These are phyloP conservation scores for Blumeria hordei DNA, from an alignment of 2,329 filamentous ascomycete species.

Conservation along the genomic window DNA sequence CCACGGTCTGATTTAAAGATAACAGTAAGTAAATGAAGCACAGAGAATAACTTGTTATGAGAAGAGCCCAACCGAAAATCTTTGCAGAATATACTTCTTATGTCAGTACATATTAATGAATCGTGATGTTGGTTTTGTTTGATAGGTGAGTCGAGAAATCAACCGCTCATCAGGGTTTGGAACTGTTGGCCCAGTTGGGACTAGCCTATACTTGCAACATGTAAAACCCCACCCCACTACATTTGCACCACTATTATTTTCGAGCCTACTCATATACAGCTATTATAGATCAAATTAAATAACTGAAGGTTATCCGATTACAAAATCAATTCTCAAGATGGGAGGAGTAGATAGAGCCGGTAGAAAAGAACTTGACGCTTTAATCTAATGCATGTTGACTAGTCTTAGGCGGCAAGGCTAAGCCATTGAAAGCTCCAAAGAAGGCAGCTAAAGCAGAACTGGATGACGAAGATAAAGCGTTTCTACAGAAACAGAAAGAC, in stretches of 20 bases:
- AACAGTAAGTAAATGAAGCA: conserved; percentile 17
- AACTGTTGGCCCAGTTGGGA: too few relatives aligned
- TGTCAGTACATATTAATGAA: neutral
- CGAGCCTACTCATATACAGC: too few relatives aligned
- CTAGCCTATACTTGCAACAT: too few relatives aligned
- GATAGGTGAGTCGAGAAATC: too few relatives aligned
- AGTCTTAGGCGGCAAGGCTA: conserved; percentile 50
- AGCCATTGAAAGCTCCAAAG: conserved; percentile 75
- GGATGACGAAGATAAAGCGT: conserved; percentile 70
- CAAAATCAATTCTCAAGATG: conserved; percentile 21
- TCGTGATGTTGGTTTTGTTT: neutral
- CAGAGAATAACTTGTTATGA: conserved; percentile 14
- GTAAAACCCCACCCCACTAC: too few relatives aligned
- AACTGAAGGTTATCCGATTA: too few relatives aligned
- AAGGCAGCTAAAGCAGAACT: conserved; percentile 51
- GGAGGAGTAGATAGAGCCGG: conserved; percentile 44
- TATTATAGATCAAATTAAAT: too few relatives aligned
- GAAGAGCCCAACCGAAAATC: conserved; percentile 16
- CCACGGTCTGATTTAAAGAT: conserved; percentile 14
- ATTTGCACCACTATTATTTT: too few relatives aligned
- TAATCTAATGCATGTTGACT: conserved; percentile 4
- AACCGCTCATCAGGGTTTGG: too few relatives aligned
- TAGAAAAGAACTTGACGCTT: conserved; percentile 11
- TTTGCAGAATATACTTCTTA: neutral
- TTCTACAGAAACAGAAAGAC: conserved; percentile 59